Conservation (phyloP, 2,329 filamentous ascomycete species). For the Fusarium albidum region DNA sequence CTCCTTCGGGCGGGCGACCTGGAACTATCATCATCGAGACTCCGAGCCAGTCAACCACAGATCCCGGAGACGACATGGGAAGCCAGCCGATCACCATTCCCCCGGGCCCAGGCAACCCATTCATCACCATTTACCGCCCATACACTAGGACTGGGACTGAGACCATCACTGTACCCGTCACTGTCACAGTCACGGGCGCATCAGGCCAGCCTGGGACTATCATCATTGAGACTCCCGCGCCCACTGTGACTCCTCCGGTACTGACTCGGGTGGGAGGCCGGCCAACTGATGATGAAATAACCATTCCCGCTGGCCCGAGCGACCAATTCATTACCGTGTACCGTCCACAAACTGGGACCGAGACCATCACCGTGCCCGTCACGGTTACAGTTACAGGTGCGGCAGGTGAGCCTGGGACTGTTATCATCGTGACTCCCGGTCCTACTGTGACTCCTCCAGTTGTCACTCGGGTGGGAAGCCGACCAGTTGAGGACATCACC, state of each 20-base stretch:
- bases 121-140: conserved; percentile 25
- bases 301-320: conserved; percentile 10
- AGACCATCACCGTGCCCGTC: conserved; percentile 13
- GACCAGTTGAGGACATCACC: too few relatives aligned
- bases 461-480: too few relatives aligned
- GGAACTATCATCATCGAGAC: conserved; percentile 29
- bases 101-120: conserved; percentile 12
- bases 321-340: conserved; percentile 16
- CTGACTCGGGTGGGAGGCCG: too few relatives aligned
- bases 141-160: conserved; percentile 16
- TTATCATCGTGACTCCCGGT: conserved; percentile 16
- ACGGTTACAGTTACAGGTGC: conserved; percentile 15
- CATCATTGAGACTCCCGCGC: conserved; percentile 13
- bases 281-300: too few relatives aligned
- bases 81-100: conserved; percentile 24
- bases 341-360: too few relatives aligned
- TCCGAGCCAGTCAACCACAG: conserved; percentile 13
- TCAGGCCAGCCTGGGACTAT: conserved; percentile 23
- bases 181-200: conserved; percentile 11
- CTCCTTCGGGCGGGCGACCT: conserved; percentile 16
- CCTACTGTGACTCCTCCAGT: not conserved
- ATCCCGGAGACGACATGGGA: conserved; percentile 12
- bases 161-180: conserved; percentile 16
- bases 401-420: conserved; percentile 21
- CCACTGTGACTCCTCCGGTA: not conserved